Base-by-base conservation (phyloP, 129 eudicot genomes). In the Flaveria robusta region DNA sequence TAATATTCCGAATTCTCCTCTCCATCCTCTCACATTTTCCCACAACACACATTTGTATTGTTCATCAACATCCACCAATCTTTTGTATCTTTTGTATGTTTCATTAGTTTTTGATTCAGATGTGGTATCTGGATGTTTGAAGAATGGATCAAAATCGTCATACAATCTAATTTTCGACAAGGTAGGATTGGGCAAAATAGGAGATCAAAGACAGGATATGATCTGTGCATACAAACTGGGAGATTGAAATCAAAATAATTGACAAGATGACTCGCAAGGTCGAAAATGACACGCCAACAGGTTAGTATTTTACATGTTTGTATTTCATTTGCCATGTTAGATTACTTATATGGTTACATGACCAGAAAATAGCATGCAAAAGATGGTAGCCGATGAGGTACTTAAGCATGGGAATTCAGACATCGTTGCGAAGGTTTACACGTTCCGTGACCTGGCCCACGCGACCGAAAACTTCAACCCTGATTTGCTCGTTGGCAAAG, bases 391-490 rank as follows among this genome's bases (percentile, higher is more conserved):
- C 0, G 88, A 91, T 39, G 91, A 91, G 74, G 74, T 86, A 52
- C 81, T 82, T 14, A 84, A 82, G 51, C 71, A 86, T 7, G 87
- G 79, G 65, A 34, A 37, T 20, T 76, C 74, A 10, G 87, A 75
- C 75, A 63, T 70, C 13, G 83, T 88, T 7, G 85, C 88, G 1
- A 83, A 86, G 70, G 86, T 83, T 58, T 91, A 80, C 80, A 85
- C 85, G 22, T 91, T 91, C 68, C 91, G 78, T 0, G 97, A 91
- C 65, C 76, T 88, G 1, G 97, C 97, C 26, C 74, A 66, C 58
- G 88, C 94, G 31, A 88, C 97, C 0, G 90, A 88, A 19, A 88
- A 91, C 78, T 91, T 91, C 81, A 87, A 85, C 56, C 87, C 88
- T 1, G 90, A 88, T 10, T 50, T 83, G 46, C 91, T 88, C 12